Base-by-base conservation (phyloP, 805 yeast genomes). In the Suhomyces vadensis region DNA sequence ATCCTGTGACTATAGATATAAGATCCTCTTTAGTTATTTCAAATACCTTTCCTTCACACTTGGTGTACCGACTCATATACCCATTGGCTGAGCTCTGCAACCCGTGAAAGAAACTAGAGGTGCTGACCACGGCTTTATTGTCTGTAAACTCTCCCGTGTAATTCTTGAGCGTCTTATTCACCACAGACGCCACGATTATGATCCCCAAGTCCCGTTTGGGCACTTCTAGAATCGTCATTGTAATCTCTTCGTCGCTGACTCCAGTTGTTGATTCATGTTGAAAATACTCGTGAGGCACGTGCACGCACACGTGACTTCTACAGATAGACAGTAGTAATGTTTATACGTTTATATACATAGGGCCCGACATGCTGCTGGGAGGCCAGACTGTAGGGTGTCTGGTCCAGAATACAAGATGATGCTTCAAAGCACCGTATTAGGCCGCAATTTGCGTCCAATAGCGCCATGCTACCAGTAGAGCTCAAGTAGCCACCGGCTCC, bases 131-230 rank as follows among this genome's bases (percentile, higher is more conserved):
- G 13, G 43, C 37, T 23, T 39, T 47, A 33, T 35, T 23, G 24
- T 36, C 46, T 13, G 20, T 24, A 14, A 22, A 36, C 7, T 48
- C 38, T 9, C 37, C 29, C 4, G 35, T 31, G 21, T 40, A 35
- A 5, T 38, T 37, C 36, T 46, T 46, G 27, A 50, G 44, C 7
- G 42, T 17, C 29, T 31, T 33, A 37, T 50, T 50, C 37, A 50
- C 41, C 11, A 46, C 42, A 5, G 54, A 35, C 17, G 52, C 49
- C 10, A 46, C 38, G 16, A 48, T 45, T 23, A 48, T 44, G 22
- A 48, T 33, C 3, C 41, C 41, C 11, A 38, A 29, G 38, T 35
- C 38, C 38, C 22, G 25, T 22, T 29, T 27, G 17, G 42, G 17
- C 21, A 13, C 26, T 10, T n/a, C 9, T 17, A 14, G 24, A 7